Base-by-base conservation (phyloP, 805 yeast genomes). In the Lachancea lanzarotensis region DNA sequence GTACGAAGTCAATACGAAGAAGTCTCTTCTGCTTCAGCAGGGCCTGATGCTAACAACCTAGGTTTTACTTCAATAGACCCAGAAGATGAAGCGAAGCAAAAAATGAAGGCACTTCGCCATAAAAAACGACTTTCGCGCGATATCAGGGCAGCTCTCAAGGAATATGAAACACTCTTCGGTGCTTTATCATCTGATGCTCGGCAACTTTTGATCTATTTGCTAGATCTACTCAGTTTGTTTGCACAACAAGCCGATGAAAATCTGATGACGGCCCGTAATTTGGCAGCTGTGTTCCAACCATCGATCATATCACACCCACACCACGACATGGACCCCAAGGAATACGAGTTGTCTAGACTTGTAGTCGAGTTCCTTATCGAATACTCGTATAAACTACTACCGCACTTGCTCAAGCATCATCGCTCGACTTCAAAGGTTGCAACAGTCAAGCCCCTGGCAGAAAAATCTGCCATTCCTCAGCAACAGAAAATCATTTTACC, bases 201-300 rank as follows among this genome's bases (percentile, higher is more conserved):
- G 53, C 96, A 91, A 57, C 70, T 93, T 26, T 70, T 93, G 6
- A 84, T 89, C 51, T 93, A 93, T 68, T 76, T 93, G 18, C 67
- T 93, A 50, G 98, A 93, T 63, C 69, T 93, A 52, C 71, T 93
- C 47, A 83, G 95, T 12, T 76, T 89, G 68, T 95, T 93, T 56
- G 84, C 89, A 35, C 78, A 83, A 47, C 82, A 84, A 56, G 75
- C 95, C 13, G 77, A 76, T 40, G 78, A 78, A 48, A 93, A 90
- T 62, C 70, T 87, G 51, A 93, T 93, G 99, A 81, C 96, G 1
- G 86, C 95, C 1, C 78, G 88, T 55, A 93, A 93, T 61, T 70
- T 93, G 51, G 95, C 98, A 1, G 96, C 98, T 1, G 86, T 93
- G 46, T 93, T 93, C 69, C 98, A 93, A 67, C 98, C 98, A 2